Percentiles rank a stretch among this genome's conserved stretches.
phyloP scores from a whole-genome alignment of 169 alveolate species.

The Plasmodium relictum region DNA sequence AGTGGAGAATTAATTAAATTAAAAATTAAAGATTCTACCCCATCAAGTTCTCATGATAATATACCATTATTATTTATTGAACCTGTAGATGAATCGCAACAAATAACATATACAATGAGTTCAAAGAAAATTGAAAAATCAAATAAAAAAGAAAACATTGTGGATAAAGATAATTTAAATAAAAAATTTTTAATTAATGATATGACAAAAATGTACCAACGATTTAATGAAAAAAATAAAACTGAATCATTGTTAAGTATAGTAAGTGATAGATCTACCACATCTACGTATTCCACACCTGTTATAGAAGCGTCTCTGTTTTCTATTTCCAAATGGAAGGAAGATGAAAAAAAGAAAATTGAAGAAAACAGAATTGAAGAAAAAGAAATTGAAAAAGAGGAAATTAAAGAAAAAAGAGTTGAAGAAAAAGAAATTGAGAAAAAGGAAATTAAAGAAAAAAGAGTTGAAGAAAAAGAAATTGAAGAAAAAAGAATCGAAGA shows the following conservation, averaged over 20 bases:
- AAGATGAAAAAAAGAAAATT: background rate
- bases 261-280: conserved; percentile 17
- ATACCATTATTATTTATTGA: conserved; percentile 60
- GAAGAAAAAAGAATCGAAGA: background rate
- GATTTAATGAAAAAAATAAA: conserved; percentile 2
- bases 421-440: conserved; percentile 5
- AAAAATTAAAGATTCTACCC: conserved; percentile 34
- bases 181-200: conserved; percentile 15
- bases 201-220: conserved; percentile 21
- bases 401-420: background rate
- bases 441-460: background rate
- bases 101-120: conserved; percentile 1
- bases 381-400: background rate
- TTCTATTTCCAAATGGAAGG: background rate
- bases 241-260: conserved; percentile 34
- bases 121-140: conserved; percentile 5
- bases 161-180: background rate
- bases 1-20: conserved; percentile 73
- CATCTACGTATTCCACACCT: conserved; percentile 12
- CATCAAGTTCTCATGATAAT: conserved; percentile 27
- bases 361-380: background rate
- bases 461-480: background rate
- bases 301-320: background rate
- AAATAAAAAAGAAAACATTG: conserved; percentile 8
- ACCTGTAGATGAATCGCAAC: conserved; percentile 37